Evolutionary conservation across 2,329 filamentous ascomycete species (phyloP), one percentile per base, ranked within the genome.

Genomic region (Colletotrichum sp.): DNA sequence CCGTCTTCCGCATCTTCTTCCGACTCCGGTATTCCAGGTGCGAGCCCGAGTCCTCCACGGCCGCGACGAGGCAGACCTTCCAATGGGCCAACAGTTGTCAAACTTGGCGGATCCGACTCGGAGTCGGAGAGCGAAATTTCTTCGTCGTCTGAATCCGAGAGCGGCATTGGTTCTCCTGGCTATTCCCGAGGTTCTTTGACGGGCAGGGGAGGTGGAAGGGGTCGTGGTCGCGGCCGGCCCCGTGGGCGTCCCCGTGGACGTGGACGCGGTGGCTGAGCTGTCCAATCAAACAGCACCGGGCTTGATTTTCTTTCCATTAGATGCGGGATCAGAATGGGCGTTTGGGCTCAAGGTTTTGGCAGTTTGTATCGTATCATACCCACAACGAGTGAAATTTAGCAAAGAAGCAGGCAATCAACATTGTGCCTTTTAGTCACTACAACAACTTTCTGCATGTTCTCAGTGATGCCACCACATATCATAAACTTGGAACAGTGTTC

Each of bases 91-190:
- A 78, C 77, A 3, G 21, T 78, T 3, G 77, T 78, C 12, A 65
- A 75, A 13, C 70, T 78, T 7, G 77, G 77, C n/a, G 66, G 32
- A 7, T 67, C 69, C 12, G 68, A 76, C 24, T 77, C 76, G 8
- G 69, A 61, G 21, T 78, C 77, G 6, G 77, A 77, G 15, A 69
- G 66, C 38, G 76, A 71, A 10, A 69, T 72, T 5, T 70, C 70
- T 8, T 61, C 70, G 6, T 61, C 62, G 16, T 76, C 76, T 5
- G 76, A 70, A 30, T 73, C 66, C 18, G 67, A 71, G 26, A 76
- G 68, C 43, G 71, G 71, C 4, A 76, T 76, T 24, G 75, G 62
- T 5, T 32, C 69, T 15, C 56, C 58, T 28, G 56, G 16, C 24
- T 28, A 67, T 55, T 16, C 32, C 13, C 24, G 71, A 65, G 28